Evolutionary conservation across 305 asterid genomes (phyloP).

Genomic region (Fraxinus xanthoxyloides): DNA sequence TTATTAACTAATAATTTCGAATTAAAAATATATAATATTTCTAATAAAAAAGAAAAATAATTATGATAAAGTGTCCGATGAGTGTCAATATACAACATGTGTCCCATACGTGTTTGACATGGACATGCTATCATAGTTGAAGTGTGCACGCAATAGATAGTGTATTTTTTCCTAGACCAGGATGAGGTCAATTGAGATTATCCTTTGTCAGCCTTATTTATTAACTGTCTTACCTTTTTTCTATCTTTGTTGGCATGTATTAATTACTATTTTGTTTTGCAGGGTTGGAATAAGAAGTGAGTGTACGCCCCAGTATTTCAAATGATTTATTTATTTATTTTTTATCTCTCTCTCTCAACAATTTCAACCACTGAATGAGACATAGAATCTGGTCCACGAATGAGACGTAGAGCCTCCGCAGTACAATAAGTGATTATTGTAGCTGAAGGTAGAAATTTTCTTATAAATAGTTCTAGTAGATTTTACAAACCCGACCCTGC

Average conservation of each 20-base stretch:
- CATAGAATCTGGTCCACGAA: neutral
- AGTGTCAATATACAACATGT: no score
- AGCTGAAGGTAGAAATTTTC: neutral
- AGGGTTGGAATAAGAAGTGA: slow-evolving; percentile 91
- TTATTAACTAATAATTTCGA: no score
- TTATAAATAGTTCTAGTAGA: neutral
- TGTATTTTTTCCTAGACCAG: neutral
- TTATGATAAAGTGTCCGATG: no score
- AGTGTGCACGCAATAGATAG: no score
- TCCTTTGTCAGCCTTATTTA: neutral
- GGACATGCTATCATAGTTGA: no score
- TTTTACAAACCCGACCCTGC: neutral
- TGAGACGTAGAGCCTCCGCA: neutral
- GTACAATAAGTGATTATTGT: neutral
- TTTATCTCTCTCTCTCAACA: neutral
- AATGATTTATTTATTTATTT: neutral
- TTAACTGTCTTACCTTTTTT: neutral
- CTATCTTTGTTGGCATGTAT: neutral
- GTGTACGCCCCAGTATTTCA: slow-evolving; percentile 22
- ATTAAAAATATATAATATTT: no score
- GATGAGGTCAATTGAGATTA: neutral
- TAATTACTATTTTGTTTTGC: slow-evolving; percentile 26
- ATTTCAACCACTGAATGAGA: neutral
- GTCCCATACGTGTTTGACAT: no score
- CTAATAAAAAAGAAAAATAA: no score